Evolutionary conservation across 2,329 filamentous ascomycete species (phyloP).

Genomic region (Trichoderma simmonsii): DNA sequence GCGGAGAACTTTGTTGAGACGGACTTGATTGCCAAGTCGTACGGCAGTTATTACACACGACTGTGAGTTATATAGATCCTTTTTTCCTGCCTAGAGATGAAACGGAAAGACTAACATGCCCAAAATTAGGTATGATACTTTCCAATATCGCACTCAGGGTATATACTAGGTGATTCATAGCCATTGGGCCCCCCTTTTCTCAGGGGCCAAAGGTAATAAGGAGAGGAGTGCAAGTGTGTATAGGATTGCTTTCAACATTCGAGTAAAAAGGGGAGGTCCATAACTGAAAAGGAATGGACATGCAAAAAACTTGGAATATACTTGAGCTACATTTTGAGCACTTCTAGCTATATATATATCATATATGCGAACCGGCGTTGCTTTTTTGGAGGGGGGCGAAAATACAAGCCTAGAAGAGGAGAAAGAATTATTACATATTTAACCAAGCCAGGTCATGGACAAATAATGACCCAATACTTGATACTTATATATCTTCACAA

Average conservation of each 20-base stretch:
- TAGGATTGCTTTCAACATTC: background rate
- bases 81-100: background rate
- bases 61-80: slow-evolving; percentile 54
- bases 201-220: too few relatives aligned
- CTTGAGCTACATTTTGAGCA: background rate
- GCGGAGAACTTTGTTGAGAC: slow-evolving; percentile 78
- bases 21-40: slow-evolving; percentile 74
- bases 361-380: slow-evolving; percentile 10
- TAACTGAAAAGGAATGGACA: background rate
- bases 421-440: background rate
- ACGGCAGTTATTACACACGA: slow-evolving; percentile 83
- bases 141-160: slow-evolving; percentile 83
- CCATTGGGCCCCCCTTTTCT: too few relatives aligned
- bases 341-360: background rate
- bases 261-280: background rate
- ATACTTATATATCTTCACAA: background rate
- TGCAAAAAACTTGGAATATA: background rate
- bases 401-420: background rate
- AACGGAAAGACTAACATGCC: background rate
- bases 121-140: slow-evolving; percentile 67
- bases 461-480: too few relatives aligned
- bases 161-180: slow-evolving; percentile 60
- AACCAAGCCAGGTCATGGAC: background rate
- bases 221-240: background rate
- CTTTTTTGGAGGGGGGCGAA: background rate